phyloP scores from a whole-genome alignment of 805 yeast species.

The Saccharomycopsis sp. region DNA sequence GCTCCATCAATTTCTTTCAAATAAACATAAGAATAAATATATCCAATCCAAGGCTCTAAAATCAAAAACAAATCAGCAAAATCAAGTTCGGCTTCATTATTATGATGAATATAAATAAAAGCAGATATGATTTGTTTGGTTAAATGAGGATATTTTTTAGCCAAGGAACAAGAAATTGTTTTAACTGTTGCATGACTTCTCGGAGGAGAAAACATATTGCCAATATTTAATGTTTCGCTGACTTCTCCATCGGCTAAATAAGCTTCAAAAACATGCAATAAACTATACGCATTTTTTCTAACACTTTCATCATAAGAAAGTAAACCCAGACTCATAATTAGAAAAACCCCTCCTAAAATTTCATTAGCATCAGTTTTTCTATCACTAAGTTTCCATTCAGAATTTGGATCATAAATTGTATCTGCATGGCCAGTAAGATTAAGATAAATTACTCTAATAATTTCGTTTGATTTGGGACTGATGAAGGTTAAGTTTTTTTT shows the following conservation, averaged over 20 bases:
- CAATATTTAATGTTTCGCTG: neutral
- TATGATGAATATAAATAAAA: conserved; percentile 42
- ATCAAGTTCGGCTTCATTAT: conserved; percentile 16
- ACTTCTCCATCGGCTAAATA: conserved; percentile 42
- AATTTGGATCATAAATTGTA: conserved; percentile 4
- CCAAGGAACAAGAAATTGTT: conserved; percentile 41
- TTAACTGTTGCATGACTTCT: conserved; percentile 7
- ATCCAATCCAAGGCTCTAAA: conserved; percentile 66
- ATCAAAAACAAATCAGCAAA: conserved; percentile 25
- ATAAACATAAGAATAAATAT: conserved; percentile 34
- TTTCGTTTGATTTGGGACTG: conserved; percentile 3
- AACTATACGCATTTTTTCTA: conserved; percentile 49
- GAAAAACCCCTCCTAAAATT: conserved; percentile 45
- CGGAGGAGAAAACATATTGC: conserved; percentile 14
- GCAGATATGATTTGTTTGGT: conserved; percentile 45
- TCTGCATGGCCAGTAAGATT: conserved; percentile 3
- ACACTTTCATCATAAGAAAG: conserved; percentile 49
- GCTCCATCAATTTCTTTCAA: conserved; percentile 22
- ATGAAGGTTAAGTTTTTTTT: conserved; percentile 4
- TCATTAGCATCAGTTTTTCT: neutral
- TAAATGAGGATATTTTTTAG: conserved; percentile 44
- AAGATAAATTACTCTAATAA: conserved; percentile 12
- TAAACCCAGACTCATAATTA: conserved; percentile 59
- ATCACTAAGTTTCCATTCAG: too few relatives aligned
- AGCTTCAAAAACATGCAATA: conserved; percentile 51